Evolutionary conservation across 2,329 filamentous ascomycete genomes (phyloP).

Genomic region (Rhinocladiella mackenziei): DNA sequence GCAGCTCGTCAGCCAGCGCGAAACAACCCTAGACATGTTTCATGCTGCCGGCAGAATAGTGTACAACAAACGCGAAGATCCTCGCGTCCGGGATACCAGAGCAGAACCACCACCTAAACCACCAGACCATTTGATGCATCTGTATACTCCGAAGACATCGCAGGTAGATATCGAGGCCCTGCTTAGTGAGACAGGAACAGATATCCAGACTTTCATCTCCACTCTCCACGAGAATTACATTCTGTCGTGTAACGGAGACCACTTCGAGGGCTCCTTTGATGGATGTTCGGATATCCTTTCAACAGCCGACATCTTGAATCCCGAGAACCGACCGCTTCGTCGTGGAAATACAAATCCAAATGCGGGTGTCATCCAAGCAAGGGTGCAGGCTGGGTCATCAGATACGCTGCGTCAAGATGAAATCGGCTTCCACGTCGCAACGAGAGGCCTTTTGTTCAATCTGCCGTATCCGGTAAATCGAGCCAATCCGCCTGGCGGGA

Average conservation of each 20-base stretch:
- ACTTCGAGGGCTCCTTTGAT: conserved; percentile 72
- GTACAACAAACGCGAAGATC: conserved; percentile 82
- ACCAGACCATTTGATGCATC: conserved; percentile 56
- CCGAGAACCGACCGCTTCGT: conserved; percentile 51
- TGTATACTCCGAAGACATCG: conserved; percentile 58
- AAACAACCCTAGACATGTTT: conserved; percentile 88
- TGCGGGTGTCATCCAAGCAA: conserved; percentile 25
- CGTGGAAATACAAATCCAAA: conserved; percentile 27
- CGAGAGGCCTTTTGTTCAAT: conserved; percentile 78
- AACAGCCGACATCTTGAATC: conserved; percentile 77
- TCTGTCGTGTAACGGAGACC: conserved; percentile 69
- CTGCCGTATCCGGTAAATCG: conserved; percentile 80
- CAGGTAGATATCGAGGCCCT: conserved; percentile 68
- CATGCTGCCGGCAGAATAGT: conserved; percentile 94
- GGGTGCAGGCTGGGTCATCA: conserved; percentile 55
- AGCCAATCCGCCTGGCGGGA: conserved; percentile 40
- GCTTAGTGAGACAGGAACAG: conserved; percentile 91
- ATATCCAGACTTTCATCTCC: conserved; percentile 83
- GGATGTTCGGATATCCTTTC: conserved; percentile 84
- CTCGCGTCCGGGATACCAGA: conserved; percentile 32
- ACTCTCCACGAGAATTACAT: conserved; percentile 92
- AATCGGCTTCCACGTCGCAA: conserved; percentile 86
- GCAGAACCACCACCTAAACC: conserved; percentile 48
- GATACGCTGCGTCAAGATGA: conserved; percentile 87
- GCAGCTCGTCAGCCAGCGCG: conserved; percentile 76